Evolutionary conservation across 106 monocot genomes (phyloP), one percentile per base, ranked within the genome.

Genomic region (Acanthochlamys bracteata): DNA sequence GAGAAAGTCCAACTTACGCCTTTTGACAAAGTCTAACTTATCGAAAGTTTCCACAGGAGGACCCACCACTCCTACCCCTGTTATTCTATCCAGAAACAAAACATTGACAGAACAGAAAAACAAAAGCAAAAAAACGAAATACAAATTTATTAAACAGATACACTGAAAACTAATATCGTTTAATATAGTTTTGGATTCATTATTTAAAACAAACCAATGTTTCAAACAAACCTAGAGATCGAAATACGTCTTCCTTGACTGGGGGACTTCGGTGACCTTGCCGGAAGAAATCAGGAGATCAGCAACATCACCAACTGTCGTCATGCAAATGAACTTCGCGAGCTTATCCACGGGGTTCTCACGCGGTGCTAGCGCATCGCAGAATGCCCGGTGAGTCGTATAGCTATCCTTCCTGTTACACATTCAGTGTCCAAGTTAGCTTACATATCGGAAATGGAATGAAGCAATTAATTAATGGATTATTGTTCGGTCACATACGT

Each of bases 381-480:
- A 61, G 41, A 41, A 61, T 20, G 41, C 61, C 39, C 61, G 61
- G 40, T 61, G 61, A 8, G 61, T 41, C 17, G 17, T n/a, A 20
- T n/a, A 61, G 17, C 39, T 61, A 19, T 61, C 61, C 39, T 7
- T 61, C 40, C 61, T 61, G 61, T 20, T 12, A 8, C 25, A 60
- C 2, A 49, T 49, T 49, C 12, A 49, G 49, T 4, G 1, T 14
- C 2, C 12, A 49, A 49, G 10, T 10, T 2, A 49, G 49, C 10
- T 14, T 14, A 10, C 17, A 49, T 49, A 49, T 0, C 12, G 11
- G n/a, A 12, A 61, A 15, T n/a, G 10, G 61, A 61, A 61, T 12
- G 1, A n/a, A 20, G 20, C 10, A 17, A 25, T n/a, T 20, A 58
- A 58, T 25, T 57, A 22, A 46, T 46, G 45, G 14, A 10, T 46